A percentile compares a stretch with the other conserved stretches of the same genome.
These are phyloP conservation scores for Aotearoamyces nothofagi DNA, from an alignment of 2,329 filamentous ascomycete genomes.

Conservation along the genomic window DNA sequence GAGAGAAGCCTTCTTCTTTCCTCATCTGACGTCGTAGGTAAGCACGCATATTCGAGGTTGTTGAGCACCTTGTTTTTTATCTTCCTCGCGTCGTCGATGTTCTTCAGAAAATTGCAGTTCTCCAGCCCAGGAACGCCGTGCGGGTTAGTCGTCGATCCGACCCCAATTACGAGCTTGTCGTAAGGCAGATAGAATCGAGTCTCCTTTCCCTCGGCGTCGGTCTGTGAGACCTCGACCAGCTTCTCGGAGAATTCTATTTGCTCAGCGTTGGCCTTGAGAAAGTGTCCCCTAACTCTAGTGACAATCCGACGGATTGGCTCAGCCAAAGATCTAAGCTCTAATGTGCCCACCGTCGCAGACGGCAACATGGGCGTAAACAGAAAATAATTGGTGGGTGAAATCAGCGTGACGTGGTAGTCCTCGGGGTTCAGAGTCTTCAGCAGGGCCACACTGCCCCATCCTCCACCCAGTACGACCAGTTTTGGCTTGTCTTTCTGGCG, in stretches of 20 bases:
- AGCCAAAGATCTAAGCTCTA: slow-evolving; percentile 80
- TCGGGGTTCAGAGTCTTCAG: slow-evolving; percentile 81
- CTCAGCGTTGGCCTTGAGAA: slow-evolving; percentile 73
- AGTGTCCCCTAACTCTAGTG: slow-evolving; percentile 66
- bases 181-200: slow-evolving; percentile 87
- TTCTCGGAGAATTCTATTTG: slow-evolving; percentile 87
- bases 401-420: slow-evolving; percentile 90
- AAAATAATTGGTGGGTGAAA: slow-evolving; percentile 93
- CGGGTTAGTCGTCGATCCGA: slow-evolving; percentile 84
- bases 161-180: slow-evolving; percentile 86
- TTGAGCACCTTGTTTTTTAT: slow-evolving; percentile 81
- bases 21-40: slow-evolving; percentile 83
- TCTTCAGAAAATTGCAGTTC: slow-evolving; percentile 88
- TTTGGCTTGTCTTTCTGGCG: slow-evolving; percentile 76
- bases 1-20: slow-evolving; percentile 79
- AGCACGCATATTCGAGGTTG: slow-evolving; percentile 78
- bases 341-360: slow-evolving; percentile 87
- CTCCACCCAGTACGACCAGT: slow-evolving; percentile 81
- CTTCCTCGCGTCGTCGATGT: slow-evolving; percentile 78
- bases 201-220: slow-evolving; percentile 55
- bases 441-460: slow-evolving; percentile 87
- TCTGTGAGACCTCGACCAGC: slow-evolving; percentile 71
- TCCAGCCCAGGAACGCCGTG: slow-evolving; percentile 93
- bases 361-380: slow-evolving; percentile 97
- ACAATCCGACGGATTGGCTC: slow-evolving; percentile 86